Base-by-base conservation (phyloP, 2,329 filamentous ascomycete species). In the Botrytis elliptica region DNA sequence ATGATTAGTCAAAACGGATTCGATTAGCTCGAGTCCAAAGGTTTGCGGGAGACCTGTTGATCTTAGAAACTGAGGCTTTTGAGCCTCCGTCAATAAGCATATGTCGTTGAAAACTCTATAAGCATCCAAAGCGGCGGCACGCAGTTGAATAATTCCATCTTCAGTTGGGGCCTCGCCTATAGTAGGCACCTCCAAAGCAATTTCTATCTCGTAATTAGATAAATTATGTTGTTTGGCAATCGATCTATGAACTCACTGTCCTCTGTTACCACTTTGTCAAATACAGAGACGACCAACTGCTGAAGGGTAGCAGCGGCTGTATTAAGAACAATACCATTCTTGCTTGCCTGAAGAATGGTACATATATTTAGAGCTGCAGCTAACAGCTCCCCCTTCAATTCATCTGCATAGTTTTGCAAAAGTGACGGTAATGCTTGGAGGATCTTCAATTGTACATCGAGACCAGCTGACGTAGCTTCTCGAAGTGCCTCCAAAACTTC, bases 261-360 rank as follows among this genome's bases (percentile, higher is more conserved):
- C 84, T 98, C 94, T 9, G 85, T 85, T 0, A 91, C 88, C 2
- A 98, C 94, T 81, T 97, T 96, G 81, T 98, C 96, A 82, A 98
- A 98, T 0, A 97, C 92, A 0, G 93, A 92, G 46, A 96, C 93
- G 12, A 98, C 91, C 22, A 99, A 88, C 82, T 98, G 96, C 83
- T 98, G 95, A 71, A 99, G 85, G 3, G 96, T 98, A n/a, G 96
- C 96, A 40, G 95, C 94, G 16, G 96, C 96, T 1, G 97, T 98
- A 79, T 97, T 97, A 81, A 95, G 97, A 78, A 99, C 94, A 70
- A 97, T 94, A 40, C 91, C 90, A 84, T 95, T 97, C 84, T 98
- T 98, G 82, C 93, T 96, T 73, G 90, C 92, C 83, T 98, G 95
- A 67, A 99, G 84, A 69, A 93, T 92, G 75, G 96, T 96, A 83